Evolutionary conservation across 192 early-diverging fungal species (phyloP).

Genomic region (Backusella westeae): DNA sequence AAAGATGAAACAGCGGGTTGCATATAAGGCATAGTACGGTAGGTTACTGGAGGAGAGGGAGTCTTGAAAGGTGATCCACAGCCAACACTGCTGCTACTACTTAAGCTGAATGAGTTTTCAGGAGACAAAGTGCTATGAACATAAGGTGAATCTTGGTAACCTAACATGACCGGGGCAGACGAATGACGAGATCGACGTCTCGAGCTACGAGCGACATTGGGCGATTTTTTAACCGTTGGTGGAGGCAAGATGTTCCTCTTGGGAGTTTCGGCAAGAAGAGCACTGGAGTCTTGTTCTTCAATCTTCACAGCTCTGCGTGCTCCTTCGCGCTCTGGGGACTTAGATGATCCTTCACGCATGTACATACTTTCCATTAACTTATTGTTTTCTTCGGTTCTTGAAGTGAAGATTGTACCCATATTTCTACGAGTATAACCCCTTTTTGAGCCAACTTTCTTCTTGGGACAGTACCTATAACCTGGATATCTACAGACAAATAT

Average conservation of each 20-base stretch:
- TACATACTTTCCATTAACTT: not conserved
- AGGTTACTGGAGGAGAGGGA: not conserved
- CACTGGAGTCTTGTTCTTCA: not conserved
- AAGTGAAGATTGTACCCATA: not conserved
- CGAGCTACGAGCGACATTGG: not conserved
- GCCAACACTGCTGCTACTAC: not conserved
- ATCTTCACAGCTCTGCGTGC: not conserved
- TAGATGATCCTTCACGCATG: not conserved
- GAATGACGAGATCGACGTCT: not conserved
- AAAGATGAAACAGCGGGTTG: not conserved
- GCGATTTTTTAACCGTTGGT: not conserved
- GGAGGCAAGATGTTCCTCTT: too few species aligned
- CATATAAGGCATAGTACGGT: not conserved
- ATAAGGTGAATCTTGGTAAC: not conserved
- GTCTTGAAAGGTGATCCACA: not conserved
- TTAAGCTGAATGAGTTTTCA: not conserved
- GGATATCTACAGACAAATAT: constrained; percentile 17
- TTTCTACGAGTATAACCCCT: not conserved
- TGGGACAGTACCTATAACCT: constrained; percentile 21
- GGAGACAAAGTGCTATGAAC: not conserved
- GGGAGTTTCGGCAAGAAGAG: not conserved
- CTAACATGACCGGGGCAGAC: not conserved
- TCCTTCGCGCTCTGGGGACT: not conserved
- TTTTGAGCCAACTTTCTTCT: not conserved
- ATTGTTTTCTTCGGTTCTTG: not conserved